Percentiles rank a stretch among this genome's conserved stretches.
phyloP scores from a whole-genome alignment of 768 basidiomycete genomes.

The Hydnomerulius pinastri region DNA sequence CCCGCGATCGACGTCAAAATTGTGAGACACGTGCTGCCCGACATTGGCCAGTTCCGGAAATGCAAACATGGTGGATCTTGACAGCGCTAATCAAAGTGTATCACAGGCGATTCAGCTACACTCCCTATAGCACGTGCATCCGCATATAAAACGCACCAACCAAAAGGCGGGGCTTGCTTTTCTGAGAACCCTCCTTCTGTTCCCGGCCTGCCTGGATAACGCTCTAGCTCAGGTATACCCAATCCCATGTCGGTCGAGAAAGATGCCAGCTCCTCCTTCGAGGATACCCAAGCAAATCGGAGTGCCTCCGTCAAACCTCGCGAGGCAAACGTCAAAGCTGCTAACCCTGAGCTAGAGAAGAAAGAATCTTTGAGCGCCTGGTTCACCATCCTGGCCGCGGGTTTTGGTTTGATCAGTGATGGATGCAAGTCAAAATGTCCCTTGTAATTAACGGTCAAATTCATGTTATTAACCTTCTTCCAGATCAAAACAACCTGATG shows the following conservation, averaged over 20 bases:
- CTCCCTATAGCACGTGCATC: constrained; percentile 24
- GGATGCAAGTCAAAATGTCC: constrained; percentile 43
- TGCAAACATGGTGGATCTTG: background rate
- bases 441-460: constrained; percentile 1
- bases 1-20: no score
- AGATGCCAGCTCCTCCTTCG: constrained; percentile 5
- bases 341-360: constrained; percentile 22
- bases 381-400: constrained; percentile 65
- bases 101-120: background rate
- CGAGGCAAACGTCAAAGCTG: constrained; percentile 22
- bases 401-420: constrained; percentile 66
- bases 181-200: background rate
- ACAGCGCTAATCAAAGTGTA: constrained; percentile 6
- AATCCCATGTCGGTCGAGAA: constrained; percentile 24
- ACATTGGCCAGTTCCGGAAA: background rate
- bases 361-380: constrained; percentile 56
- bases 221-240: background rate
- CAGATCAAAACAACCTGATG: constrained; percentile 74
- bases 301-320: constrained; percentile 26
- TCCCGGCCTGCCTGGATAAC: background rate
- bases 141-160: constrained; percentile 24
- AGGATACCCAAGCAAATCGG: constrained; percentile 11
- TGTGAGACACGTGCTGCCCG: background rate
- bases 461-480: constrained; percentile 4
- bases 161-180: background rate